Percentiles rank a stretch among this genome's conserved stretches.
Conservation (phyloP, 2,329 filamentous ascomycete species). For the Trichoderma cornu-damae region DNA sequence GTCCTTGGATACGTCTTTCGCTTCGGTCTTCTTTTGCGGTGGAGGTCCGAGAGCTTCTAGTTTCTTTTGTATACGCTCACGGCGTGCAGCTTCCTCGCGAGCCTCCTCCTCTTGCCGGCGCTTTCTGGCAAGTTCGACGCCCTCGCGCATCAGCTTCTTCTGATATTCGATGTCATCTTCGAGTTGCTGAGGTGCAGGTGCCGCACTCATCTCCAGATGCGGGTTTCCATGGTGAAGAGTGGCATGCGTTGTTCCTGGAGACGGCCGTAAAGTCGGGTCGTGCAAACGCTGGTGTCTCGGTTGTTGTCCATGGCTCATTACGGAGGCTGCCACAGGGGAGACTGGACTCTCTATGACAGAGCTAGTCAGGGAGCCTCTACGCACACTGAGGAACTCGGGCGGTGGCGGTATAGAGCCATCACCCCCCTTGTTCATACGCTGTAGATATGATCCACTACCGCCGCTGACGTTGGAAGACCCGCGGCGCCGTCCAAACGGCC, state of each 20-base stretch:
- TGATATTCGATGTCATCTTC: conserved; percentile 58
- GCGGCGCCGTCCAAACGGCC: conserved; percentile 66
- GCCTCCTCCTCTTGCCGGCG: conserved; percentile 63
- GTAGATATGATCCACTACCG: conserved; percentile 65
- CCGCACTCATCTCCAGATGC: conserved; percentile 29
- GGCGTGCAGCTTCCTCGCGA: conserved; percentile 65
- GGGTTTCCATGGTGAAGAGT: conserved; percentile 33
- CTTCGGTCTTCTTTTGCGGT: conserved; percentile 54
- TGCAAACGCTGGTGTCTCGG: conserved; percentile 26
- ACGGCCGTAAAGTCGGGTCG: conserved; percentile 34
- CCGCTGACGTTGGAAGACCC: conserved; percentile 90
- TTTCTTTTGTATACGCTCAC: conserved; percentile 67
- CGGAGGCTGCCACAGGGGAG: conserved; percentile 36
- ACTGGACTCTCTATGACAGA: conserved; percentile 45
- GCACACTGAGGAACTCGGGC: conserved; percentile 40
- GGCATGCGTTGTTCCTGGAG: conserved; percentile 41
- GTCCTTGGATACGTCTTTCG: conserved; percentile 43
- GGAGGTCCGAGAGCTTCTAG: conserved; percentile 63
- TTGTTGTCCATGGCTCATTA: conserved; percentile 27
- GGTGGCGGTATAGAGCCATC: conserved; percentile 39
- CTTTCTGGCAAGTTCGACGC: conserved; percentile 63
- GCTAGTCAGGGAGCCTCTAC: conserved; percentile 46
- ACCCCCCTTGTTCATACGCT: conserved; percentile 47
- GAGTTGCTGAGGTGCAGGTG: conserved; percentile 29
- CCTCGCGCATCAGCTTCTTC: conserved; percentile 69